These are phyloP conservation scores for Graphilbum sp. DNA, from an alignment of 2,329 filamentous ascomycete genomes.

Conservation along the genomic window DNA sequence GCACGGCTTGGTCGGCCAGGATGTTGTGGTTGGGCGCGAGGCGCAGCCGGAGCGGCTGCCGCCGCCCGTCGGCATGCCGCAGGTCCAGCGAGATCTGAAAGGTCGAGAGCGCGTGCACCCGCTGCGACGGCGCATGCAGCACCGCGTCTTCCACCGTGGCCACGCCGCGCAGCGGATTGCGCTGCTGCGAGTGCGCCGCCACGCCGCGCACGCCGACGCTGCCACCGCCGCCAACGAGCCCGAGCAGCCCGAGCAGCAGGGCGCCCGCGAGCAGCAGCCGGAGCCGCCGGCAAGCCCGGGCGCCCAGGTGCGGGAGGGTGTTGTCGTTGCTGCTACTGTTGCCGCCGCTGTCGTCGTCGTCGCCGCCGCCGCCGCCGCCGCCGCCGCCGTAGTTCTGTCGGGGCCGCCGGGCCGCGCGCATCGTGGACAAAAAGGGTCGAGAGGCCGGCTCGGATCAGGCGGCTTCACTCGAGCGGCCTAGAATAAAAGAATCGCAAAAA, in stretches of 20 bases:
- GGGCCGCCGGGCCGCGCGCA: too few species aligned
- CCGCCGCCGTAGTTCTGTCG: too few species aligned
- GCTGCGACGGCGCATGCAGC: constrained; percentile 63
- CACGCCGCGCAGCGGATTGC: constrained; percentile 63
- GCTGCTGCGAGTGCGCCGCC: constrained; percentile 51
- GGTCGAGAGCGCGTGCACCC: constrained; percentile 61
- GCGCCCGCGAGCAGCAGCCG: constrained; percentile 10
- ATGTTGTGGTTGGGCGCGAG: constrained; percentile 88
- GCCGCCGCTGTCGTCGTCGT: too few species aligned
- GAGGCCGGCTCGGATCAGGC: neutral
- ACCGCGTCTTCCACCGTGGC: constrained; percentile 56
- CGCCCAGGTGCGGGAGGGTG: too few species aligned
- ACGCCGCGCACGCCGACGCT: constrained; percentile 3
- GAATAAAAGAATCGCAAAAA: neutral
- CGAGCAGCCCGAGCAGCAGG: constrained; percentile 1
- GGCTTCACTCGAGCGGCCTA: neutral
- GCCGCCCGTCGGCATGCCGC: constrained; percentile 22
- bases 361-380: too few species aligned
- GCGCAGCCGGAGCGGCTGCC: constrained; percentile 57
- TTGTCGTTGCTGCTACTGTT: too few species aligned
- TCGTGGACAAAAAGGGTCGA: neutral
- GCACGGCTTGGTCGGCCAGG: constrained; percentile 55
- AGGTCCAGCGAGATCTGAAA: constrained; percentile 73
- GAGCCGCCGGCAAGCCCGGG: constrained; percentile 8
- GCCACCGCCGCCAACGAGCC: too few species aligned